These are phyloP conservation scores for Debaryomyces sp. DNA, from an alignment of 1,139 yeast genomes.

Conservation along the genomic window DNA sequence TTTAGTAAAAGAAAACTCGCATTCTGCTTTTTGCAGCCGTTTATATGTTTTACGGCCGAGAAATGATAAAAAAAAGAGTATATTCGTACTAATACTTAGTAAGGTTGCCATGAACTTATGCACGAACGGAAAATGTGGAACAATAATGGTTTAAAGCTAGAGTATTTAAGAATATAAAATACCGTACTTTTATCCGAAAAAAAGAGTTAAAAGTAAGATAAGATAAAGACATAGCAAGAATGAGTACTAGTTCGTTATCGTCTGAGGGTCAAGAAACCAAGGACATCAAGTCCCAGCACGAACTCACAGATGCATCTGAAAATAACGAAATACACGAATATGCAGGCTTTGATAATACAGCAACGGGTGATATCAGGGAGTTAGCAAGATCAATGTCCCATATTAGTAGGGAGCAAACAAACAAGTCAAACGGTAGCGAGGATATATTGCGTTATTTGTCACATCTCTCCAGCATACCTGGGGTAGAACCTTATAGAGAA, in stretches of 20 bases:
- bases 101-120: no score
- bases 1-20: not conserved
- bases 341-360: slow-evolving; percentile 30
- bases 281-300: not conserved
- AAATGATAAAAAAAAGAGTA: not conserved
- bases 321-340: slow-evolving; percentile 18
- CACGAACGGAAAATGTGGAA: not conserved
- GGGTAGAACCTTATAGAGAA: slow-evolving; percentile 38
- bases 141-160: not conserved
- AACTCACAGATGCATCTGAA: not conserved
- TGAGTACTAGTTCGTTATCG: not conserved
- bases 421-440: slow-evolving; percentile 38
- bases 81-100: no score
- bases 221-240: not conserved
- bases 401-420: slow-evolving; percentile 8
- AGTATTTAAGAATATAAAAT: not conserved
- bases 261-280: not conserved
- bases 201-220: not conserved
- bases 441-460: slow-evolving; percentile 50
- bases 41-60: not conserved
- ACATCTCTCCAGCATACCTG: slow-evolving; percentile 59
- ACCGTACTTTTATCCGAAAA: not conserved
- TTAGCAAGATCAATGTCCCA: slow-evolving; percentile 38
- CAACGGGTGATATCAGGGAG: slow-evolving; percentile 29
- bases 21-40: not conserved